Conservation (phyloP, 495 filamentous ascomycete species). For the Aspergillus panamensis region DNA sequence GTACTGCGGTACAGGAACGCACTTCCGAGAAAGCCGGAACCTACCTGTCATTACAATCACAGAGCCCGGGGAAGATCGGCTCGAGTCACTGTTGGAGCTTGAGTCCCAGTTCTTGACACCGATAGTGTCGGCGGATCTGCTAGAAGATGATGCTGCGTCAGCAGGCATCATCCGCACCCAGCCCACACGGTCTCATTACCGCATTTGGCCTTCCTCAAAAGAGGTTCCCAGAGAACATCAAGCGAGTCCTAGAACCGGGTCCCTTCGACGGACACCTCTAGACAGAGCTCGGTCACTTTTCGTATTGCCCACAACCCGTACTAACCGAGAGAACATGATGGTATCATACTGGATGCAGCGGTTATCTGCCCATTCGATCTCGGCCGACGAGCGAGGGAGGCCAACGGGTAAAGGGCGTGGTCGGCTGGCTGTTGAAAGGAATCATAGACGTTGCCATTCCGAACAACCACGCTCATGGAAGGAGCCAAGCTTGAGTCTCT, state of each 20-base stretch:
- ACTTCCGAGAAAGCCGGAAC: slow-evolving; percentile 8
- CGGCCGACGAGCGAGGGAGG: background rate
- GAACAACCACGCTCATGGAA: slow-evolving; percentile 44
- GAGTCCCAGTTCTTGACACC: slow-evolving; percentile 23
- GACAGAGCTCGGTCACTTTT: slow-evolving; percentile 37
- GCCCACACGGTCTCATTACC: slow-evolving; percentile 20
- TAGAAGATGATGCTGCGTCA: slow-evolving; percentile 33
- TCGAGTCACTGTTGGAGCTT: slow-evolving; percentile 17
- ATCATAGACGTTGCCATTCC: slow-evolving; percentile 42
- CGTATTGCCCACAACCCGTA: slow-evolving; percentile 30
- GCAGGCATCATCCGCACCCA: slow-evolving; percentile 35
- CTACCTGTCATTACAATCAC: slow-evolving; percentile 16
- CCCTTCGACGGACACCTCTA: slow-evolving; percentile 32
- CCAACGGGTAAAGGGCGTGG: slow-evolving; percentile 5
- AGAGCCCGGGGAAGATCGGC: slow-evolving; percentile 16
- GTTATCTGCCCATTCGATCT: slow-evolving; percentile 13
- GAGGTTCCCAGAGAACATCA: background rate
- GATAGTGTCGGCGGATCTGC: slow-evolving; percentile 23
- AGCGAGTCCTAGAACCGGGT: background rate
- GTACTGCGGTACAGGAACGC: slow-evolving; percentile 30
- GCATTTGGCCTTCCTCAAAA: slow-evolving; percentile 19
- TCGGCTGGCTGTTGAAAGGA: slow-evolving; percentile 23
- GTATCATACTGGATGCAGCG: slow-evolving; percentile 30
- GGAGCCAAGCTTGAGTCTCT: slow-evolving; percentile 37
- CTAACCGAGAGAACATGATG: slow-evolving; percentile 19